Conservation (phyloP, 2,329 filamentous ascomycete genomes). For the Aspergillus alliaceus region DNA sequence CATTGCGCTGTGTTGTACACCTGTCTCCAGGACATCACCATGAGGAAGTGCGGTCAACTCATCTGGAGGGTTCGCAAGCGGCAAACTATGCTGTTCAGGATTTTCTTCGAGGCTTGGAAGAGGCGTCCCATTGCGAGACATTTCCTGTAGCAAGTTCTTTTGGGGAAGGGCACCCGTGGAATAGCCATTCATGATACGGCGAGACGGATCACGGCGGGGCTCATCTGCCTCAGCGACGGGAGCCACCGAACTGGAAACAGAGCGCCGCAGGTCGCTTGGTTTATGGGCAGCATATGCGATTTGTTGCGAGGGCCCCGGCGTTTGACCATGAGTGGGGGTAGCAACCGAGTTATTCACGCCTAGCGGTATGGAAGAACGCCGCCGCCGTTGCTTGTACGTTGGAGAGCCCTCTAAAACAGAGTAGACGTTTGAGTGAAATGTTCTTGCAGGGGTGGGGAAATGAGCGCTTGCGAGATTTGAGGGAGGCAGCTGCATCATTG, state of each 20-base stretch:
- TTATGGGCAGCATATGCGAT: conserved; percentile 65
- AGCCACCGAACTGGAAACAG: conserved; percentile 82
- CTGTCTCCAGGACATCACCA: conserved; percentile 60
- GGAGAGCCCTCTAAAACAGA: conserved; percentile 96
- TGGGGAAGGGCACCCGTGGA: conserved; percentile 71
- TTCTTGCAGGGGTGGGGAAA: conserved; percentile 69
- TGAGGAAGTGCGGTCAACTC: conserved; percentile 65
- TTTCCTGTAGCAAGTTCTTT: conserved; percentile 71
- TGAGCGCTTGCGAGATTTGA: conserved; percentile 79
- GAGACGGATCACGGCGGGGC: conserved; percentile 74
- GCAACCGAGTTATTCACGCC: conserved; percentile 71
- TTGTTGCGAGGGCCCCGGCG: conserved; percentile 35
- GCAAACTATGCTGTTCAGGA: conserved; percentile 69
- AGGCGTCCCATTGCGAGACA: conserved; percentile 90
- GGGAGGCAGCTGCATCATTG: conserved; percentile 86
- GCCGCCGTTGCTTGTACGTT: conserved; percentile 95
- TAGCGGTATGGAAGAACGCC: conserved; percentile 88
- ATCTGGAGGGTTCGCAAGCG: conserved; percentile 63
- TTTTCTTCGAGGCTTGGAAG: conserved; percentile 81
- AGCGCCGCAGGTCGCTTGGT: conserved; percentile 87
- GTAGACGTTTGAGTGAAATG: conserved; percentile 77
- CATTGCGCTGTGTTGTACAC: conserved; percentile 57
- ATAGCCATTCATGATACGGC: conserved; percentile 71
- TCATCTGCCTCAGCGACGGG: conserved; percentile 80
- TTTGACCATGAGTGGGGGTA: conserved; percentile 51